Evolutionary conservation across 208 protist genomes (phyloP), one percentile per base, ranked within the genome.

Genomic region (Acanthamoeba quina): DNA sequence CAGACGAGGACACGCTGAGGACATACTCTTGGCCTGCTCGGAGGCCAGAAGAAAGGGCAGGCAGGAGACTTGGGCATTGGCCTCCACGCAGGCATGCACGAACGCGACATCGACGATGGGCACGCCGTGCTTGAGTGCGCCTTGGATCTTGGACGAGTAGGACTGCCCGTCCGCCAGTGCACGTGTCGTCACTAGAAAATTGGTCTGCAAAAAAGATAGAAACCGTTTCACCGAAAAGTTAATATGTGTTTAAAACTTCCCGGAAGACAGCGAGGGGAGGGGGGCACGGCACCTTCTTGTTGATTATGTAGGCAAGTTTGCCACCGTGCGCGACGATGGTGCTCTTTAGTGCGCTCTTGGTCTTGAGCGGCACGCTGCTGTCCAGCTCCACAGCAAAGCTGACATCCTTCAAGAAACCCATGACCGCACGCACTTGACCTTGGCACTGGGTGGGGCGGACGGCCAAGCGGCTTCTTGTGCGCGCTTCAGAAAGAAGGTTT

Each of bases 331-430:
- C 34, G 2, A 31, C 41, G 31, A 80, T 80, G 72, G 37, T 34
- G 37, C 41, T 54, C 31, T 44, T 80, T 5, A 80, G 10, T 1
- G 19, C 10, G 72, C 54, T 80, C 41, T 80, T 80, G 17, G 49
- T 34, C 37, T 80, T 80, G 6, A 80, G 72, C 41, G 72, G 37
- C 31, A 80, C 72, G 19, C 72, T 44, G 44, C 31, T 52, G 72
- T 80, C 72, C 72, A 80, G 41, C 72, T 80, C 72, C 41, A 80
- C 41, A 5, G 72, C 72, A 37, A 80, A 80, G 72, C 72, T 80
- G 1, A 80, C 31, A 19, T 44, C 31, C 41, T 52, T 80, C 6
- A 80, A 19, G 21, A 80, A 80, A 24, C 41, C 41, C 72, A 80
- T 80, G 5, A 10, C n/a, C 24, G 64, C 64, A 72, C 4, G n/a